Evolutionary conservation across 306 rosid genomes (phyloP), one percentile per base, ranked within the genome.

Genomic region (Cucurbita moschata): DNA sequence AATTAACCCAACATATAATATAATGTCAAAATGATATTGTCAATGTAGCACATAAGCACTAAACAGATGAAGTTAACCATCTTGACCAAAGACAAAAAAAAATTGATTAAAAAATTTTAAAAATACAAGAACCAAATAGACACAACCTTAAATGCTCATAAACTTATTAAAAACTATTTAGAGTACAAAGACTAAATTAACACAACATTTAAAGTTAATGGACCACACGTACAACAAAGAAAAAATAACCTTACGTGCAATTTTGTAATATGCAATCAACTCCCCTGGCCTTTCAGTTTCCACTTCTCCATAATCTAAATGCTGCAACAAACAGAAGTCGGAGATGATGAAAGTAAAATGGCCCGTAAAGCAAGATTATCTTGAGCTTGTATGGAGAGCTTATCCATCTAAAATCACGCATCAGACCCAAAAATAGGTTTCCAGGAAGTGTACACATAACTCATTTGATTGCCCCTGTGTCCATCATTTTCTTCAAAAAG

Each of bases 181-280:
- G 6, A 12, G 15, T 58, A 26, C n/a, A 58, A 58, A 13, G 1
- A 58, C 38, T 58, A 23, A 58, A 58, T 58, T 23, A n/a, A 58
- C 16, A 58, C 39, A 10, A 58, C n/a, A 11, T 23, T 26, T 23
- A 26, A 11, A 26, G 40, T 23, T 58, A 12, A 26, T 6, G 8
- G 0, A 6, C 40, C 40, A 23, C 14, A 26, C 1, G 3, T 12
- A 57, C 30, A 30, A 64, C 55, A 67, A 44, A 50, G n/a, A 54
- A 54, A 40, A 16, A 14, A 66, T 49, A 77, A 54, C 42, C 89
- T 77, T 82, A 94, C 97, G 79, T 39, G 98, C 92, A 87, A 94
- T 94, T 81, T 88, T 94, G 87, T 94, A 94, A 81, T 94, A 94
- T 74, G 98, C 97, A 79, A 86, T 87, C 79, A 90, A 69, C 84